Evolutionary conservation across 75 land plant genomes (phyloP).

Genomic region (Ceratopteris richardii): DNA sequence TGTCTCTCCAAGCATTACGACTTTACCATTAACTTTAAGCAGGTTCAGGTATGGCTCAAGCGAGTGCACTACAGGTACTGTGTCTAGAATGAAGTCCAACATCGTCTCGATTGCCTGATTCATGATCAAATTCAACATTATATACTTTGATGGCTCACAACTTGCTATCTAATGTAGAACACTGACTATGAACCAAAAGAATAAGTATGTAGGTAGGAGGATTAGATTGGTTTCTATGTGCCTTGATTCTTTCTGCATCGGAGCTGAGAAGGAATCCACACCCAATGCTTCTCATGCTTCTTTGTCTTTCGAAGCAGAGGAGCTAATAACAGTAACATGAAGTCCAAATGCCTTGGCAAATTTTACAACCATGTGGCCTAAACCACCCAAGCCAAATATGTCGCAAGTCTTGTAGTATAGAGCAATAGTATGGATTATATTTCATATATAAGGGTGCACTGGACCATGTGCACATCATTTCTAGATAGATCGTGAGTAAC

Average conservation of each 20-base stretch:
- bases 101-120: conserved; percentile 34
- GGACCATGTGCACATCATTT: too few species aligned
- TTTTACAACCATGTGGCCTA: conserved; percentile 84
- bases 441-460: too few species aligned
- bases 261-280: conserved; percentile 52
- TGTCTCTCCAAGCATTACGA: conserved; percentile 54
- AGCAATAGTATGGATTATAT: too few species aligned
- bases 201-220: too few species aligned
- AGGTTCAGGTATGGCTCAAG: conserved; percentile 55
- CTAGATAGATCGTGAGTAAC: too few species aligned
- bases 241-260: background rate
- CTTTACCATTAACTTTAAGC: conserved; percentile 55
- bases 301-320: conserved; percentile 58
- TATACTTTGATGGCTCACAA: too few species aligned
- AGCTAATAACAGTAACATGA: conserved; percentile 70
- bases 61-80: conserved; percentile 55
- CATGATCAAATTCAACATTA: too few species aligned
- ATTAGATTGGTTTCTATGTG: too few species aligned
- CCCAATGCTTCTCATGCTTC: conserved; percentile 69
- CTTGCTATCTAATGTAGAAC: too few species aligned
- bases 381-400: too few species aligned
- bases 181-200: too few species aligned
- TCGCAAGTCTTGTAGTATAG: too few species aligned
- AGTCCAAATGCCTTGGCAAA: conserved; percentile 87
- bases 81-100: conserved; percentile 70